Evolutionary conservation across 2,329 filamentous ascomycete species (phyloP), one percentile per base, ranked within the genome.

Genomic region (Aurifilum marmelostoma): DNA sequence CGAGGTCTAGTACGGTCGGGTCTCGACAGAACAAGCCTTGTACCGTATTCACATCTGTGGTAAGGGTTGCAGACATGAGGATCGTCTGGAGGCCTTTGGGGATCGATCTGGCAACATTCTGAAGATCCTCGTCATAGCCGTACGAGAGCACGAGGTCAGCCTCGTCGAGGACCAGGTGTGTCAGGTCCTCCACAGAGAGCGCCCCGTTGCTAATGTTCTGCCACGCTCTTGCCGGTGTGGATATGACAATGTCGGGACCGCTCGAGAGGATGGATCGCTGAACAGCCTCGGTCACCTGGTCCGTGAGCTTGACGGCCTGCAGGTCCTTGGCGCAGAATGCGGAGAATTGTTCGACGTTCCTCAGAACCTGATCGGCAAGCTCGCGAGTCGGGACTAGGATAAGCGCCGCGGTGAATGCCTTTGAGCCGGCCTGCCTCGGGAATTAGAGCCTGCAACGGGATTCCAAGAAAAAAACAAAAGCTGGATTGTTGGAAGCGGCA

Each of bases 311-410:
- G 76, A 94, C 89, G 56, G 89, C 89, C 69, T 91, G 88, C 24
- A 98, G 84, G 71, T 95, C 91, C 77, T 97, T 94, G 52, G 91
- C 89, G 79, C 94, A 97, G 78, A 94, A 97, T 24, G 89, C 84
- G 14, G 93, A 87, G 75, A 97, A 91, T 12, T 89, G 85, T 71
- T 92, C 89, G 72, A 97, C 88, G 16, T 90, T 88, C 78, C 92
- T 94, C 74, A 90, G 88, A 62, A 98, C 93, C 80, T 99, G 96
- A 71, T 95, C 92, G 71, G 95, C 95, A 67, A 99, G 90, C 80
- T 99, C 96, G 79, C 93, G 91, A 3, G 96, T 98, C 2, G 96
- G 96, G 1, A 98, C 94, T 18, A 99, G 89, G 69, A 99, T 92
- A 27, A 99, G 87, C n/a, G 89, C 90, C 3, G 92, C 88, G 4